phyloP scores from a whole-genome alignment of 108 stramenopile genomes.

The Parietichytrium sp. region DNA sequence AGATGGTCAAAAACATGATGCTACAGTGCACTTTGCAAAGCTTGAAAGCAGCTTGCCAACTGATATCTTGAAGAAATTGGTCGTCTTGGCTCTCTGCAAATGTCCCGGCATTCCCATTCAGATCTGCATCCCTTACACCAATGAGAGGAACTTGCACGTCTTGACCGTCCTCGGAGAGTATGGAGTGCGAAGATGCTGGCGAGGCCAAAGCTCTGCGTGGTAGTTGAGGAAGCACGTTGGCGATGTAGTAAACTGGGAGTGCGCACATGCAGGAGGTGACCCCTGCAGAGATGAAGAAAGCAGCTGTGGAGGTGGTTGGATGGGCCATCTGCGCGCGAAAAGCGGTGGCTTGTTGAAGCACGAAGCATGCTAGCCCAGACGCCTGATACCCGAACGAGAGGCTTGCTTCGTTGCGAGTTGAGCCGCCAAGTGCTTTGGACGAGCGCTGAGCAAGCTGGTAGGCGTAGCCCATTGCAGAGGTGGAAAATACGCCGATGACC shows the following conservation, averaged over 20 bases:
- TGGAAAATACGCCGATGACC: not conserved
- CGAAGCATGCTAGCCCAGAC: not conserved
- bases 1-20: not conserved
- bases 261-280: not conserved
- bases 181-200: not conserved
- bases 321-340: not conserved
- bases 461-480: not conserved
- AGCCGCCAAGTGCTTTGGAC: not conserved
- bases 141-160: not conserved
- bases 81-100: not conserved
- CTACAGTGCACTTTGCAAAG: not conserved
- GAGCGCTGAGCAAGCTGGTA: not conserved
- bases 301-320: not conserved
- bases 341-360: not conserved
- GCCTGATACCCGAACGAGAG: conserved; percentile 3
- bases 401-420: not conserved
- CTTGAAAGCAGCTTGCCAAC: not conserved
- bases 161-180: not conserved
- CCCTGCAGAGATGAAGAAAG: not conserved
- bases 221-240: not conserved
- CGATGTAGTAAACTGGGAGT: not conserved
- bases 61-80: not conserved
- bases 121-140: no score
- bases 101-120: no score
- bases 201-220: not conserved